Evolutionary conservation across 1,139 yeast genomes (phyloP), one percentile per base, ranked within the genome.

Genomic region (Pneumocystis oryctolagi): DNA sequence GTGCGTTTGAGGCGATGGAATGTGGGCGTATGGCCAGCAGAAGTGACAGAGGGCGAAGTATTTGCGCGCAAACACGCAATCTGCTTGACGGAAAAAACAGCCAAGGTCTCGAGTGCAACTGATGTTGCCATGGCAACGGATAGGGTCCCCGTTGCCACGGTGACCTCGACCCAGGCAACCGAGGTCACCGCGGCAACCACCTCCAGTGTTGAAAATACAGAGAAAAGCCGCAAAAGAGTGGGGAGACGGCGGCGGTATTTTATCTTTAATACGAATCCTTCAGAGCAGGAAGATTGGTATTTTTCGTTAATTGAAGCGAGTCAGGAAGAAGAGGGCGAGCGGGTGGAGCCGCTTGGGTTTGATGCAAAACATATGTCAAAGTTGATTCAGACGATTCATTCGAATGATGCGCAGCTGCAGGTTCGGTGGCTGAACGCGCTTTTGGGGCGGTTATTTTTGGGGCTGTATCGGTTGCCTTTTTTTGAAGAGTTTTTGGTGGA

Each of bases 361-460:
- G 79, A 81, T 60, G 87, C 95, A 0, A 76, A 79, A 5, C 87
- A 89, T 70, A 83, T 87, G 79, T 79, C 87, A 66, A 82, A 81
- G 63, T 75, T 89, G 67, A 87, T 89, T 62, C 90, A 86, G 70
- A 81, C 87, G 0, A 72, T 89, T 60, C 87, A 89, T 70, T 84
- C 95, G 1, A 82, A 90, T 0, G 95, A 87, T 69, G 89, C 89
- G 1, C 94, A 89, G 69, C 73, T 87, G 37, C 86, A 87, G 56
- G 84, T 95, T 0, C 83, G 88, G 70, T 92, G 97, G 98, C 73
- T 92, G 37, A 92, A 92, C 73, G 96, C 96, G 0, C 68, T 90
- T 6, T 69, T 87, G 14, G 97, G 97, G 0, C 77, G 97, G 65
- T 68, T 90, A 30, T 92, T 90, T 70, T 75, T 92, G 40, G 82